These are phyloP conservation scores for Neoarthrinium moseri DNA, from an alignment of 2,329 filamentous ascomycete genomes.

Conservation along the genomic window DNA sequence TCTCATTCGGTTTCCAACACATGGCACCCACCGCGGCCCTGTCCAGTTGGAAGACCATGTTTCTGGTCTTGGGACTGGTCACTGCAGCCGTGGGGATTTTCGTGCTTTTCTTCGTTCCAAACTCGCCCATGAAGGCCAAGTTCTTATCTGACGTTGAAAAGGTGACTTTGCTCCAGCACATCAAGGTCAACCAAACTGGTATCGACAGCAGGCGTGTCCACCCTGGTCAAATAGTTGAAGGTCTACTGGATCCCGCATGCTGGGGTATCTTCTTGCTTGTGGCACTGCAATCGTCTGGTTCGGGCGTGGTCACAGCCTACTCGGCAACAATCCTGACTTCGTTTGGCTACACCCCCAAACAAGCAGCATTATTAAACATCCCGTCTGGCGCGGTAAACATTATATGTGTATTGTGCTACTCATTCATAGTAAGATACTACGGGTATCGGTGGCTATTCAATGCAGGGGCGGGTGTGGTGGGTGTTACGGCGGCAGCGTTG, in stretches of 20 bases:
- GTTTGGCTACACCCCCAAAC: constrained; percentile 5
- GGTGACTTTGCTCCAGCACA: not conserved
- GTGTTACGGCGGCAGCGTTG: not conserved
- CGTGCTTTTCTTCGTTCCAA: constrained; percentile 1
- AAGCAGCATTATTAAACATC: not conserved
- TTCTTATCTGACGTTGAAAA: not conserved
- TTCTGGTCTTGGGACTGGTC: constrained; percentile 1
- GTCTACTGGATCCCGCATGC: not conserved
- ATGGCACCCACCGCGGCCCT: not conserved
- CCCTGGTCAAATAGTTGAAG: not conserved
- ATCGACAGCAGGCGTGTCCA: constrained; percentile 1
- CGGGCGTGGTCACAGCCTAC: constrained; percentile 3
- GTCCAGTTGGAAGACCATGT: constrained; percentile 6
- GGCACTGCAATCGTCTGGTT: not conserved
- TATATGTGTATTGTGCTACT: not conserved
- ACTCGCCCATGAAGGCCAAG: constrained; percentile 4
- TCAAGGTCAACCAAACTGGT: constrained; percentile 4
- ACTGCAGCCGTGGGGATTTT: not conserved
- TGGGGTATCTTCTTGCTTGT: constrained; percentile 2
- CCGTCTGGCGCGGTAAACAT: constrained; percentile 4
- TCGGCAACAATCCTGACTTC: not conserved
- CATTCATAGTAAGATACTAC: not conserved
- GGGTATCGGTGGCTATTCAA: not conserved
- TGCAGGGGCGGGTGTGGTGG: not conserved
- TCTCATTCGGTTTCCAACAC: constrained; percentile 2